Percentiles rank a stretch among this genome's conserved stretches.
phyloP scores from a whole-genome alignment of 768 basidiomycete species.

The Macrocybe gigantea region DNA sequence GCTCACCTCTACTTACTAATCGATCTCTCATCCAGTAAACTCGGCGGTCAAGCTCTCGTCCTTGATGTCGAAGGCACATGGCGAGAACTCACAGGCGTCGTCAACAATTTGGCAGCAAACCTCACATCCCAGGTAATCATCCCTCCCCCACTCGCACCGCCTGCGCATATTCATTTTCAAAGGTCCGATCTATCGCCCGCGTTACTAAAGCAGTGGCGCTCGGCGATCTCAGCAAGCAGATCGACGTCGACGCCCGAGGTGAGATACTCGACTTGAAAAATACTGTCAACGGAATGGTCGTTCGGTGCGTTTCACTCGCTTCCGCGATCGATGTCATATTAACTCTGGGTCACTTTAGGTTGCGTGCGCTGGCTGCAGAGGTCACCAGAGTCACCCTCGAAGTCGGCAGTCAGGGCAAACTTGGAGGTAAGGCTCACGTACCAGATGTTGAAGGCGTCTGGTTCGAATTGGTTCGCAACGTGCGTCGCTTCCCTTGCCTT shows the following conservation, averaged over 20 bases:
- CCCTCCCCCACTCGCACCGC: not conserved
- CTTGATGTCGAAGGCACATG: constrained; percentile 89
- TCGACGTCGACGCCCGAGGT: constrained; percentile 86
- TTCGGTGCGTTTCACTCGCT: constrained; percentile 24
- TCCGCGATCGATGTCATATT: constrained; percentile 25
- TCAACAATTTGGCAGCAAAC: constrained; percentile 78
- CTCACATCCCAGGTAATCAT: constrained; percentile 57
- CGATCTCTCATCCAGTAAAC: constrained; percentile 43
- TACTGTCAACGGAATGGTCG: constrained; percentile 57
- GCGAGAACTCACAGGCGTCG: constrained; percentile 77
- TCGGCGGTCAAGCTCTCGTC: constrained; percentile 84
- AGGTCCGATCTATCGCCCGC: constrained; percentile 81
- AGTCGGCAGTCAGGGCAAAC: constrained; percentile 84
- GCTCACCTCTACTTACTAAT: not conserved
- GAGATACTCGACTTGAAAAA: constrained; percentile 83
- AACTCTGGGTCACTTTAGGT: constrained; percentile 14
- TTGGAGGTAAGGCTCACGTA: constrained; percentile 85
- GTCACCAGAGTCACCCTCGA: constrained; percentile 81
- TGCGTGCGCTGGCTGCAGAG: constrained; percentile 70
- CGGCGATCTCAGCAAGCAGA: constrained; percentile 85
- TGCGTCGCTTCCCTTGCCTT: constrained; percentile 24
- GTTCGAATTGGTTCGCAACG: constrained; percentile 76
- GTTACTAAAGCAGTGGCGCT: constrained; percentile 94
- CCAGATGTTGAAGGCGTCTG: constrained; percentile 92
- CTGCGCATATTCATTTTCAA: constrained; percentile 1